Conservation (phyloP, 345 rosid species). For the Litchi chinensis region DNA sequence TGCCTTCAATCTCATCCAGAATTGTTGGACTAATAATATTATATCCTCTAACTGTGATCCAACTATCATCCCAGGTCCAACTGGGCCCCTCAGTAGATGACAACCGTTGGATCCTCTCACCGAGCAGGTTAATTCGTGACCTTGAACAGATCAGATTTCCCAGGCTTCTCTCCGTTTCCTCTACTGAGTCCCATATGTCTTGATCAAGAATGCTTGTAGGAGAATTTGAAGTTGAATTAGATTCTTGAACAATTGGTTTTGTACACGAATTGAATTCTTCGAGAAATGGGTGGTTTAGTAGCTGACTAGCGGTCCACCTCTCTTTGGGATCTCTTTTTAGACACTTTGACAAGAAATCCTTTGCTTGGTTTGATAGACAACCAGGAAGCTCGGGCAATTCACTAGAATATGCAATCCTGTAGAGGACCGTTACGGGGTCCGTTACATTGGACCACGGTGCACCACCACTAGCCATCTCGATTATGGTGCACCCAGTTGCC, state of each 20-base stretch:
- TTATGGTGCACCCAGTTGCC: conserved; percentile 76
- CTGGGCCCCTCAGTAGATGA: conserved; percentile 33
- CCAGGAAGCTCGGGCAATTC: conserved; percentile 53
- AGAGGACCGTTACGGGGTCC: conserved; percentile 46
- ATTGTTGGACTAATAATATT: conserved; percentile 15
- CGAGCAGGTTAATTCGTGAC: conserved; percentile 15
- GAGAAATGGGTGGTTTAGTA: conserved; percentile 55
- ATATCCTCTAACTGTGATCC: conserved; percentile 54
- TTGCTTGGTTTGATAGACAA: conserved; percentile 48
- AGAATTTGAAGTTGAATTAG: conserved; percentile 42
- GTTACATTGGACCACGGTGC: conserved; percentile 43
- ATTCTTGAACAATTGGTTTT: conserved; percentile 31
- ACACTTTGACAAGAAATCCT: conserved; percentile 66
- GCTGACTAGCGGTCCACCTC: conserved; percentile 56
- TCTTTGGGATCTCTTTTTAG: conserved; percentile 48
- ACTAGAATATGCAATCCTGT: conserved; percentile 49
- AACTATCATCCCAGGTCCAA: conserved; percentile 52
- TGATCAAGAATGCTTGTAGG: conserved; percentile 82
- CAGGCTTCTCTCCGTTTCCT: conserved; percentile 36
- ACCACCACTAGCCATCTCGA: conserved; percentile 85
- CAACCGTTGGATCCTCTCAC: conserved; percentile 56
- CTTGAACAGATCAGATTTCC: conserved; percentile 27
- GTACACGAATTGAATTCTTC: conserved; percentile 13
- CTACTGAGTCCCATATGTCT: conserved; percentile 59
- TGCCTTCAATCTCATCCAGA: conserved; percentile 26